Percentiles rank a stretch among this genome's conserved stretches.
Evolutionary conservation across 163 green algal genomes (phyloP).

Genomic region (Scenedesmus sp.): DNA sequence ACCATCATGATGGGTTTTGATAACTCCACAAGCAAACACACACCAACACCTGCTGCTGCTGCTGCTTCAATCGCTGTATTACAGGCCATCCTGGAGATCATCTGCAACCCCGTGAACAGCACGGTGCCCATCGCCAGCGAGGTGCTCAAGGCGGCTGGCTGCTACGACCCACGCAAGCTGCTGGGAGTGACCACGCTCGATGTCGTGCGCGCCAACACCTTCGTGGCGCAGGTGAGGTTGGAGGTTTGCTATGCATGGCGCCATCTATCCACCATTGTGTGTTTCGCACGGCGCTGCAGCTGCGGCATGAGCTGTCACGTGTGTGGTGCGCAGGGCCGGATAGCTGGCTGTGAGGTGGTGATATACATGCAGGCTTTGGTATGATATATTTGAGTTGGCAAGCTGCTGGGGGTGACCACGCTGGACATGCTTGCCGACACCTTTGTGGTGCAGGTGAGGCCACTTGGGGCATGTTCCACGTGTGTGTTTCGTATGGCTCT

Average conservation of each 20-base stretch:
- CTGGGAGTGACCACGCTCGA: slow-evolving; percentile 96
- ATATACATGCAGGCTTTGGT: too few species aligned
- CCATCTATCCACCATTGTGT: too few species aligned
- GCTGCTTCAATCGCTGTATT: not conserved
- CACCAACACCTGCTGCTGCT: not conserved
- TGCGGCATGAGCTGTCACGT: too few species aligned
- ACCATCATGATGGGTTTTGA: too few species aligned
- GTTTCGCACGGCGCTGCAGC: too few species aligned
- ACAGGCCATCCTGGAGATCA: slow-evolving; percentile 97
- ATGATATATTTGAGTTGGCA: not conserved
- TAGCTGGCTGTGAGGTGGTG: too few species aligned
- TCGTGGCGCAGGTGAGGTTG: slow-evolving; percentile 61
- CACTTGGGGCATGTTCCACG: too few species aligned
- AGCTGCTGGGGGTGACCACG: slow-evolving; percentile 2
- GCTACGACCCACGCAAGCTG: slow-evolving; percentile 92
- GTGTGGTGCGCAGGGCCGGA: too few species aligned
- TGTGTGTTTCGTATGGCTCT: too few species aligned
- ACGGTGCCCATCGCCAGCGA: slow-evolving; percentile 98
- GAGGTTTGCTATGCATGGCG: not conserved
- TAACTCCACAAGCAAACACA: slow-evolving; percentile 66
- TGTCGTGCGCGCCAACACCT: slow-evolving; percentile 89
- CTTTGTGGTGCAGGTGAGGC: slow-evolving; percentile 80
- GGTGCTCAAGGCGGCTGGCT: slow-evolving; percentile 90
- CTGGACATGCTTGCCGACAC: slow-evolving; percentile 87
- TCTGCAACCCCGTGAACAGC: slow-evolving; percentile 99